Evolutionary conservation across 768 basidiomycete species (phyloP), one percentile per base, ranked within the genome.

Genomic region (Boletus rubroflammeus): DNA sequence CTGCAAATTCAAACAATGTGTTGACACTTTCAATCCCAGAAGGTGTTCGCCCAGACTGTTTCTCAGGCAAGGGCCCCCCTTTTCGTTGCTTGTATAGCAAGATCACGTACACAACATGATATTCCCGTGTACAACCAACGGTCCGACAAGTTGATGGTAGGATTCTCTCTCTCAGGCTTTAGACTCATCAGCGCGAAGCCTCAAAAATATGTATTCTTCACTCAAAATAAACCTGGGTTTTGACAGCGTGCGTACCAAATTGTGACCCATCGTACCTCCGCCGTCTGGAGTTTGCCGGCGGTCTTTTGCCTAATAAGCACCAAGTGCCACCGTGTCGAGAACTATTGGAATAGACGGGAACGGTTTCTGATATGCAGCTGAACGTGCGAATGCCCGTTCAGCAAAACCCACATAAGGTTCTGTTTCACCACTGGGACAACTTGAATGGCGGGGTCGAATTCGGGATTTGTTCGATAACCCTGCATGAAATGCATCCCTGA

Each of bases 81-180:
- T 59, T 50, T 44, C 38, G 48, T 51, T 44, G 44, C 46, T 57
- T 51, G 59, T 56, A 59, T 51, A 46, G 41, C 55, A 44, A 48
- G 25, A 70, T 70, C 60, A 72, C 66, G 66, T 70, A 70, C 59
- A 55, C 32, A 49, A 38, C 53, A 44, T 47, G 26, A 32, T 56
- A 39, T 41, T 40, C 44, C 46, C 57, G 39, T 43, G 54, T 50
- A 43, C 60, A 36, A 41, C 21, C 36, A 53, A 41, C 44, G 49
- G 55, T 55, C 60, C 65, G 54, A 8, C 31, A 19, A 25, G 10
- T 29, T 39, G 35, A 39, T 38, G 32, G 36, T 41, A 42, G 34
- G 25, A 44, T 55, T 51, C 50, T 58, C 42, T 53, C 58, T 62
- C 70, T 62, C 70, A 70, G 58, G 66, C 62, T 59, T 55, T 60